Percentiles rank a stretch among this genome's conserved stretches.
These are phyloP conservation scores for Ceraceosorus guamensis DNA, from an alignment of 1,284 basidiomycete genomes.

Conservation along the genomic window DNA sequence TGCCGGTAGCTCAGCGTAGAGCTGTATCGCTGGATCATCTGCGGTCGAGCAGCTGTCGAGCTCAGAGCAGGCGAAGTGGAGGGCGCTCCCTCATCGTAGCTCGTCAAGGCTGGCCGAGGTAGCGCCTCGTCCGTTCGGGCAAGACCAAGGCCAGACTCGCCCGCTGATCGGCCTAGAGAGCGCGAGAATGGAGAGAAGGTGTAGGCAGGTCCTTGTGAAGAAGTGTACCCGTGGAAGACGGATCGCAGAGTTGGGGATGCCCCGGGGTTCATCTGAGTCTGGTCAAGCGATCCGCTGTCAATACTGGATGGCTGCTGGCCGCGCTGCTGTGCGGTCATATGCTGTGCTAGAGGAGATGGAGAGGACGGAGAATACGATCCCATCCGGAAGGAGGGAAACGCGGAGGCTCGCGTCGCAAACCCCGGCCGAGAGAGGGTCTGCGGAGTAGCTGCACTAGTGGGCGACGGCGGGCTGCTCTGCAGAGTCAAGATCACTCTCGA, in stretches of 20 bases:
- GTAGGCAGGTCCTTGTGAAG: conserved; percentile 16
- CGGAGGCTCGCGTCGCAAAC: conserved; percentile 1
- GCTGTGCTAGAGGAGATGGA: conserved; percentile 30
- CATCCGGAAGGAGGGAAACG: conserved; percentile 4
- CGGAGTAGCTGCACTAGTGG: neutral
- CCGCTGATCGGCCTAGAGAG: conserved; percentile 18
- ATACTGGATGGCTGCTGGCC: conserved; percentile 6
- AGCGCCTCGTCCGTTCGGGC: neutral
- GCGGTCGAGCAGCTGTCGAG: no score
- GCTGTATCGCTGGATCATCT: conserved; percentile 39
- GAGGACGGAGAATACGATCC: conserved; percentile 35
- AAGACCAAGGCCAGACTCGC: neutral
- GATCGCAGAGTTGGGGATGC: conserved; percentile 19
- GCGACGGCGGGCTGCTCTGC: conserved; percentile 1
- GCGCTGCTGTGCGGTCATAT: conserved; percentile 17
- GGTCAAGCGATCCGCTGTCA: neutral
- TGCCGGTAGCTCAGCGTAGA: conserved; percentile 32
- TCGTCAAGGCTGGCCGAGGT: neutral
- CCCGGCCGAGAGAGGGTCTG: neutral
- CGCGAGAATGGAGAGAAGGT: conserved; percentile 14
- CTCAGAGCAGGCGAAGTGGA: no score
- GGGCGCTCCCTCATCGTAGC: no score
- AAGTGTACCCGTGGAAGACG: conserved; percentile 31
- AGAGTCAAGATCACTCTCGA: no score
- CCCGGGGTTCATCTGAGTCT: conserved; percentile 10